Evolutionary conservation across 2,329 filamentous ascomycete species (phyloP).

Genomic region (Chaetomiaceae sp.): DNA sequence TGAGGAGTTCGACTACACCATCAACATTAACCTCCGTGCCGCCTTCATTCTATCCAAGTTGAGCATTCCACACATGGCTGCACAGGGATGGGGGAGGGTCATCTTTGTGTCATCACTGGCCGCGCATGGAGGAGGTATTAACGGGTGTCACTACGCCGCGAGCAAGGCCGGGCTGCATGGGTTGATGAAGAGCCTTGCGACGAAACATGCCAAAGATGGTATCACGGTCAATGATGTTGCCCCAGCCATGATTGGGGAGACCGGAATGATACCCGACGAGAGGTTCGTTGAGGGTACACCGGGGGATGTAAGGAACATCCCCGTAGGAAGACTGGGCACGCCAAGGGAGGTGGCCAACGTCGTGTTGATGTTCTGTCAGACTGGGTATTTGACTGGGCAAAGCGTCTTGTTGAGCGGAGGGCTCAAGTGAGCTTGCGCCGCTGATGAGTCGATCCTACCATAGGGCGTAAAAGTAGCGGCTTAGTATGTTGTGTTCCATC

Average conservation of each 20-base stretch:
- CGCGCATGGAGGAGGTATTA: conserved; percentile 59
- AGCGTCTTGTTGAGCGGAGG: conserved; percentile 15
- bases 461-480: too few relatives aligned
- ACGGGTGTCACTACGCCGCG: conserved; percentile 58
- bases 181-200: conserved; percentile 62
- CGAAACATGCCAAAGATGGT: conserved; percentile 53
- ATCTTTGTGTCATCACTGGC: conserved; percentile 62
- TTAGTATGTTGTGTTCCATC: too few relatives aligned
- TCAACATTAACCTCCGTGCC: conserved; percentile 58
- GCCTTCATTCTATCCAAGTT: conserved; percentile 59
- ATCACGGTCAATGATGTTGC: conserved; percentile 66
- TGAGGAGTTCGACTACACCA: conserved; percentile 60
- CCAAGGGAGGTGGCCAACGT: conserved; percentile 58
- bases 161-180: conserved; percentile 59
- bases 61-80: conserved; percentile 56
- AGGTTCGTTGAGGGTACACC: conserved; percentile 48
- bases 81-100: conserved; percentile 58
- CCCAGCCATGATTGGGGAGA: conserved; percentile 63
- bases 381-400: conserved; percentile 13
- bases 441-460: too few relatives aligned
- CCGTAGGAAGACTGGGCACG: conserved; percentile 53
- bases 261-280: conserved; percentile 58
- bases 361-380: conserved; percentile 36
- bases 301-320: conserved; percentile 56
- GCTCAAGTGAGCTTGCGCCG: conserved; percentile 3